These are phyloP conservation scores for Pezicula radicicola DNA, from an alignment of 2,329 filamentous ascomycete species.

Conservation along the genomic window DNA sequence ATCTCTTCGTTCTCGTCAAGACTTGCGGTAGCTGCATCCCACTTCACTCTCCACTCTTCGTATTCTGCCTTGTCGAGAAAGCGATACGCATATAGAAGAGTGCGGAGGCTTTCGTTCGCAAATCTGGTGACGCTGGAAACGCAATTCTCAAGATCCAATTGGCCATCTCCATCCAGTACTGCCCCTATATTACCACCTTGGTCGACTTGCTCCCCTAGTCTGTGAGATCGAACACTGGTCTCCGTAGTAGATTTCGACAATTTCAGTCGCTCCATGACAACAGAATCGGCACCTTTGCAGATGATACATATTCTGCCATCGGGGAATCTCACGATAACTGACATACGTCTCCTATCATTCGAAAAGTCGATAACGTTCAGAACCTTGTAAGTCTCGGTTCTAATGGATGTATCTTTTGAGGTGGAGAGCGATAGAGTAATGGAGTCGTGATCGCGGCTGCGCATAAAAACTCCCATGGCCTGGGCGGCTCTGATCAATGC, in stretches of 20 bases:
- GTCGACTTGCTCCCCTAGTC: conserved; percentile 47
- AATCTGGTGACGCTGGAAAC: conserved; percentile 33
- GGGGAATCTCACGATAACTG: conserved; percentile 78
- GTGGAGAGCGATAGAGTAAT: too few species aligned
- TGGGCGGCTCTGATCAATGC: conserved; percentile 82
- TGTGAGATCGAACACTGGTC: too few species aligned
- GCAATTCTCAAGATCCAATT: too few species aligned
- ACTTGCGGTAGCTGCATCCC: conserved; percentile 78
- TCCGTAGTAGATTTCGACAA: conserved; percentile 48
- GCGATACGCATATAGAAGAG: conserved; percentile 79
- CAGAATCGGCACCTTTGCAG: conserved; percentile 88
- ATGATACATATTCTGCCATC: conserved; percentile 79
- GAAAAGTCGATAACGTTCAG: conserved; percentile 90
- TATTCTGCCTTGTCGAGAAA: conserved; percentile 77
- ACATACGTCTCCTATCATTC: conserved; percentile 87
- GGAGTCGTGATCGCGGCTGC: conserved; percentile 59
- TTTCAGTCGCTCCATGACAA: conserved; percentile 73
- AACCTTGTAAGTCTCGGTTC: conserved; percentile 47
- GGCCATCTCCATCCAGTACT: conserved; percentile 51
- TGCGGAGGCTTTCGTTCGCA: conserved; percentile 83
- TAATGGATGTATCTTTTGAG: too few species aligned
- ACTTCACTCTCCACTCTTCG: conserved; percentile 70
- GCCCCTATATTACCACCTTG: too few species aligned
- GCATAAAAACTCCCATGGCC: conserved; percentile 28
- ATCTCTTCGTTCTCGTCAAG: conserved; percentile 74